A percentile compares a stretch with the other conserved stretches of the same genome.
Evolutionary conservation across 2,329 filamentous ascomycete species (phyloP).

Genomic region (Chrysosphaeria jannelii): DNA sequence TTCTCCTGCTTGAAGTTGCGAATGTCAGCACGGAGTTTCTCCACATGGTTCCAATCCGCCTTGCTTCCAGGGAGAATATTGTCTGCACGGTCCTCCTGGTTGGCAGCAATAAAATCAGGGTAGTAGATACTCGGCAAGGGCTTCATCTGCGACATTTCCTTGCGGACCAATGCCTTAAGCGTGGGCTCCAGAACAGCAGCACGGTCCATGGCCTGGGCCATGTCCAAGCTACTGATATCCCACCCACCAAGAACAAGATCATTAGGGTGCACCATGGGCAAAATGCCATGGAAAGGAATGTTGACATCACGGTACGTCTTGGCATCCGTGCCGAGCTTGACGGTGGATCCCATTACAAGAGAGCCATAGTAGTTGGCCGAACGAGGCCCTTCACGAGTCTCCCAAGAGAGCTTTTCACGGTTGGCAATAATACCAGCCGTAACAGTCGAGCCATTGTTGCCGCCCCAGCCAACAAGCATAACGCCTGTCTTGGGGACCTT

Average conservation of each 20-base stretch:
- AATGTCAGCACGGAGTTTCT: slow-evolving; percentile 80
- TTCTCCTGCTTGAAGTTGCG: slow-evolving; percentile 75
- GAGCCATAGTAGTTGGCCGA: slow-evolving; percentile 95
- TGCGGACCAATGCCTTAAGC: slow-evolving; percentile 64
- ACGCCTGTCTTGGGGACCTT: slow-evolving; percentile 78
- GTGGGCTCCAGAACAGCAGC: slow-evolving; percentile 87
- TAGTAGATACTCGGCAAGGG: slow-evolving; percentile 94
- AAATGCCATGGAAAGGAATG: slow-evolving; percentile 76
- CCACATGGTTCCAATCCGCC: slow-evolving; percentile 64
- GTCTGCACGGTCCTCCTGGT: slow-evolving; percentile 89
- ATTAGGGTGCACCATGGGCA: slow-evolving; percentile 94
- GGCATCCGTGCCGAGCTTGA: slow-evolving; percentile 78
- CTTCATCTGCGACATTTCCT: slow-evolving; percentile 73
- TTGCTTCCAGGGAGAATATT: slow-evolving; percentile 63
- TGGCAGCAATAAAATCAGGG: slow-evolving; percentile 95
- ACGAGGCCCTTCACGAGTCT: slow-evolving; percentile 67
- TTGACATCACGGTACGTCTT: slow-evolving; percentile 74
- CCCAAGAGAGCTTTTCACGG: slow-evolving; percentile 59
- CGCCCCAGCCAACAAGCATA: slow-evolving; percentile 94
- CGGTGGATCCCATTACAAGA: slow-evolving; percentile 83
- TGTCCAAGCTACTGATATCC: slow-evolving; percentile 82
- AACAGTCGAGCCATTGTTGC: slow-evolving; percentile 93
- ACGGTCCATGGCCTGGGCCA: slow-evolving; percentile 82
- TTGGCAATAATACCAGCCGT: slow-evolving; percentile 95
- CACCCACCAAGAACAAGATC: slow-evolving; percentile 86